Evolutionary conservation across 176 grass and related monocot species (phyloP).

Genomic region (Raddia distichophylla): DNA sequence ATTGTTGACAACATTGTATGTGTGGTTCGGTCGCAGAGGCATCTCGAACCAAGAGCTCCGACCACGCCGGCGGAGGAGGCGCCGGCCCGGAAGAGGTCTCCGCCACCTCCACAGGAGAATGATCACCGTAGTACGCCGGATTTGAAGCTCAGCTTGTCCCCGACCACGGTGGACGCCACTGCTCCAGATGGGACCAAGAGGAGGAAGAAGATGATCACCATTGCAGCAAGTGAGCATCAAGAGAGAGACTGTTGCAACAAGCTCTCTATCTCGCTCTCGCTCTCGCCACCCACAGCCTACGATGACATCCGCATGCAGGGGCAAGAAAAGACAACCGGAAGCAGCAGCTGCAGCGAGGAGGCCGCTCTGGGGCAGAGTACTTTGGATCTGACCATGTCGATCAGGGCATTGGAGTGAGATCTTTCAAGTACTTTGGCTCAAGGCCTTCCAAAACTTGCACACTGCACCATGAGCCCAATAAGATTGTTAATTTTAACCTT

Average conservation of each 20-base stretch:
- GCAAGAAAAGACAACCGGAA: slow-evolving; percentile 53
- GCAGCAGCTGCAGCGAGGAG: slow-evolving; percentile 41
- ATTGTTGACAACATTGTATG: background rate
- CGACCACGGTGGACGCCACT: slow-evolving; percentile 18
- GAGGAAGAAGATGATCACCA: slow-evolving; percentile 36
- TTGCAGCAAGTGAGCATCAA: background rate
- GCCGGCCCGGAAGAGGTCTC: slow-evolving; percentile 41
- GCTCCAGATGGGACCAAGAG: slow-evolving; percentile 14
- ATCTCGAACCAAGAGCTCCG: background rate
- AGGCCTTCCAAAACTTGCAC: slow-evolving; percentile 61
- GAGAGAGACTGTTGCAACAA: slow-evolving; percentile 39
- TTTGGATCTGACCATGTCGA: slow-evolving; percentile 99
- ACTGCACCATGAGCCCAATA: slow-evolving; percentile 54
- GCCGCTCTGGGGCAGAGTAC: slow-evolving; percentile 86
- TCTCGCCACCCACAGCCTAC: slow-evolving; percentile 52
- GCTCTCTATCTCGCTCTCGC: slow-evolving; percentile 66
- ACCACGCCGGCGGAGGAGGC: background rate
- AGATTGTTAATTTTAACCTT: slow-evolving; percentile 48
- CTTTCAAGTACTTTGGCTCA: slow-evolving; percentile 96
- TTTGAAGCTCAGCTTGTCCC: slow-evolving; percentile 71
- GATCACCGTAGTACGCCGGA: slow-evolving; percentile 24
- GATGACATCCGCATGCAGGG: slow-evolving; percentile 14
- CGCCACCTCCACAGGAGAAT: slow-evolving; percentile 9
- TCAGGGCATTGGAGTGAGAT: slow-evolving; percentile 99
- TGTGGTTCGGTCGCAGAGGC: slow-evolving; percentile 16